Percentiles rank a stretch among this genome's conserved stretches.
These are phyloP conservation scores for Zasmidium citrigriseum DNA, from an alignment of 2,329 filamentous ascomycete genomes.

Conservation along the genomic window DNA sequence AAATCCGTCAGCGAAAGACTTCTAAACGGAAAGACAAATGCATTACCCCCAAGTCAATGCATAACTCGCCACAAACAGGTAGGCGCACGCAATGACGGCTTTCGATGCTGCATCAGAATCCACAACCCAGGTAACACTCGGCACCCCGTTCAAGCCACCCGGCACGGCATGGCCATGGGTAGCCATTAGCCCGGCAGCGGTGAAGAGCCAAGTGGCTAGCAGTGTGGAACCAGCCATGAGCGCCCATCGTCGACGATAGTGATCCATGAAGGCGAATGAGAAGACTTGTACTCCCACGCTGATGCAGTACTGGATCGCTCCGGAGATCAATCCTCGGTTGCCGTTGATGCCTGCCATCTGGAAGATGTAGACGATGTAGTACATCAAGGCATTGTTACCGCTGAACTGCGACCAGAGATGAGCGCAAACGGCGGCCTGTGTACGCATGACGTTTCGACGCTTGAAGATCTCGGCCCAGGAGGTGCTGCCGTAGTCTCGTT, in stretches of 20 bases:
- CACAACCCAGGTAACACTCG: slow-evolving; percentile 14
- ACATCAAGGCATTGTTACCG: slow-evolving; percentile 14
- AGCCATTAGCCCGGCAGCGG: slow-evolving; percentile 12
- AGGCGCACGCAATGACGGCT: slow-evolving; percentile 12
- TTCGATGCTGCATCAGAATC: slow-evolving; percentile 8
- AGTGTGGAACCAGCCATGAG: slow-evolving; percentile 9
- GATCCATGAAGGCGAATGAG: slow-evolving; percentile 14
- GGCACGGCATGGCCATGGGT: slow-evolving; percentile 10
- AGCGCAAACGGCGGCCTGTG: slow-evolving; percentile 7
- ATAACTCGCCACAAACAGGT: slow-evolving; percentile 14
- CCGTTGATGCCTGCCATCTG: slow-evolving; percentile 15
- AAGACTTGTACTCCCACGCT: slow-evolving; percentile 17
- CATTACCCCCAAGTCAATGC: slow-evolving; percentile 10
- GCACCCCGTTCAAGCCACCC: slow-evolving; percentile 10
- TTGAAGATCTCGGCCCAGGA: slow-evolving; percentile 14
- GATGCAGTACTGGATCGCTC: slow-evolving; percentile 15
- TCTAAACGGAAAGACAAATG: not conserved
- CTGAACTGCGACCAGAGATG: slow-evolving; percentile 15
- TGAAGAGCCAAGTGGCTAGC: slow-evolving; percentile 10
- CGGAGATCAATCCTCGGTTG: slow-evolving; percentile 9
- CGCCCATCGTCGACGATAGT: slow-evolving; percentile 12
- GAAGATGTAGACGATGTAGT: slow-evolving; percentile 17
- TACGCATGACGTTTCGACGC: slow-evolving; percentile 12
- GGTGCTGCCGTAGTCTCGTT: slow-evolving; percentile 10
- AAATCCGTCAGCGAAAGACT: not conserved